Evolutionary conservation across 495 filamentous ascomycete genomes (phyloP).

Genomic region (Penicillium cinerascens): DNA sequence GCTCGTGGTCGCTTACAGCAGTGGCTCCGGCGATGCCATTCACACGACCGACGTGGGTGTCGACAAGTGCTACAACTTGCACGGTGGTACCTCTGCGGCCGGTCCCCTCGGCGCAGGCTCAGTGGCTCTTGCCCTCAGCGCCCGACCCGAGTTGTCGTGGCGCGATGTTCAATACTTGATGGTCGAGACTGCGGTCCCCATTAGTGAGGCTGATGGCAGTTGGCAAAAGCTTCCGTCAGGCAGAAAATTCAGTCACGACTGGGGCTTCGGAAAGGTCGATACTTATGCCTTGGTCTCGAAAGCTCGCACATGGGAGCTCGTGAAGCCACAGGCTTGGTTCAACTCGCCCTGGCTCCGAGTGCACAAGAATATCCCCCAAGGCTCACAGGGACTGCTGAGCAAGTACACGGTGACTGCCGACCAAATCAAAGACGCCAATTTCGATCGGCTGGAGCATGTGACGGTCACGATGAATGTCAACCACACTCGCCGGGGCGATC

Average conservation of each 20-base stretch:
- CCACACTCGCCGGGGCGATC: conserved; percentile 80
- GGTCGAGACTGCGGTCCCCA: conserved; percentile 76
- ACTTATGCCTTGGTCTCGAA: conserved; percentile 79
- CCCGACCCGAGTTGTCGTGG: conserved; percentile 87
- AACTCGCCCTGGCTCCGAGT: conserved; percentile 91
- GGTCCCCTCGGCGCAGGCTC: conserved; percentile 89
- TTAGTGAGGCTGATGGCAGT: conserved; percentile 69
- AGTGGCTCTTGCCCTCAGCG: conserved; percentile 84
- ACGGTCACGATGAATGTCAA: conserved; percentile 96
- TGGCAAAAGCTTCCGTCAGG: conserved; percentile 81
- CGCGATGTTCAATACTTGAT: conserved; percentile 91
- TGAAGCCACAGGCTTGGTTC: conserved; percentile 98
- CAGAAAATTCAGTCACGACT: conserved; percentile 86
- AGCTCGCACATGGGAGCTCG: conserved; percentile 77
- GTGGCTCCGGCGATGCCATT: conserved; percentile 81
- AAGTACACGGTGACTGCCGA: conserved; percentile 72
- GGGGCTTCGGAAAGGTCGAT: conserved; percentile 93
- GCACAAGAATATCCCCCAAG: conserved; percentile 81
- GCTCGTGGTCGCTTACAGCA: conserved; percentile 93
- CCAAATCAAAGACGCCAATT: conserved; percentile 74
- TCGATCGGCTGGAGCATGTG: conserved; percentile 85
- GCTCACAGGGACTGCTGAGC: conserved; percentile 72
- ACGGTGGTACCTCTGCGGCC: conserved; percentile 96
- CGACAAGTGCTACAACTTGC: conserved; percentile 69
- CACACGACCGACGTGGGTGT: conserved; percentile 93